These are phyloP conservation scores for Vitis rupestris DNA, from an alignment of 164 flowering plant species.

Conservation along the genomic window DNA sequence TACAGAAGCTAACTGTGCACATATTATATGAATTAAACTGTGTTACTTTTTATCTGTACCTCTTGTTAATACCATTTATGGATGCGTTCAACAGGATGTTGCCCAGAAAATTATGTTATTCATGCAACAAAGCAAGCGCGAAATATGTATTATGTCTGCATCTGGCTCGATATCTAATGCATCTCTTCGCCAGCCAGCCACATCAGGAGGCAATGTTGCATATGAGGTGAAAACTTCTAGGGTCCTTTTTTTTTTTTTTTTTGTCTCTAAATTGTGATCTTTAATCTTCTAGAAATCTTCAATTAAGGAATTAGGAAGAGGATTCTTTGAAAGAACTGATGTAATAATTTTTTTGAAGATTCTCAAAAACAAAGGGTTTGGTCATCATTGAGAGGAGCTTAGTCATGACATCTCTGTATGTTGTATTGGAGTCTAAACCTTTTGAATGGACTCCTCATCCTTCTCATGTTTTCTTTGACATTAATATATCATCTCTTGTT, in stretches of 20 bases:
- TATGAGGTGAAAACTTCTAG: slow-evolving; percentile 56
- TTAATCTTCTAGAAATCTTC: background rate
- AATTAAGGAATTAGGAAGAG: background rate
- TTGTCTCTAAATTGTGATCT: background rate
- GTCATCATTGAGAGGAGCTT: too few species aligned
- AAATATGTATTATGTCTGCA: slow-evolving; percentile 85
- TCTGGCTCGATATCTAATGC: slow-evolving; percentile 82
- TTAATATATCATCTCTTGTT: too few species aligned
- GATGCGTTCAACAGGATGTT: slow-evolving; percentile 57
- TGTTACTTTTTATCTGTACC: background rate
- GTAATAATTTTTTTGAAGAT: too few species aligned
- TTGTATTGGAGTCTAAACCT: too few species aligned
- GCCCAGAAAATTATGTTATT: slow-evolving; percentile 75
- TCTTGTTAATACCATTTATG: slow-evolving; percentile 1
- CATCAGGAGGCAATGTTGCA: slow-evolving; percentile 71
- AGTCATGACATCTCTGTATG: too few species aligned
- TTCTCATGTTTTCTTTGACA: too few species aligned
- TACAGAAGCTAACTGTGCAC: too few species aligned
- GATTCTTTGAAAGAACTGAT: too few species aligned
- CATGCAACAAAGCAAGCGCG: slow-evolving; percentile 74
- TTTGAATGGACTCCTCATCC: too few species aligned
- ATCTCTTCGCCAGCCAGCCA: slow-evolving; percentile 81
- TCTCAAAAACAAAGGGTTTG: too few species aligned
- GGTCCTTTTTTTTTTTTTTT: background rate
- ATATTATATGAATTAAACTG: too few species aligned